These are phyloP conservation scores for Plasmodium coatneyi DNA, from an alignment of 169 alveolate genomes.

Conservation along the genomic window DNA sequence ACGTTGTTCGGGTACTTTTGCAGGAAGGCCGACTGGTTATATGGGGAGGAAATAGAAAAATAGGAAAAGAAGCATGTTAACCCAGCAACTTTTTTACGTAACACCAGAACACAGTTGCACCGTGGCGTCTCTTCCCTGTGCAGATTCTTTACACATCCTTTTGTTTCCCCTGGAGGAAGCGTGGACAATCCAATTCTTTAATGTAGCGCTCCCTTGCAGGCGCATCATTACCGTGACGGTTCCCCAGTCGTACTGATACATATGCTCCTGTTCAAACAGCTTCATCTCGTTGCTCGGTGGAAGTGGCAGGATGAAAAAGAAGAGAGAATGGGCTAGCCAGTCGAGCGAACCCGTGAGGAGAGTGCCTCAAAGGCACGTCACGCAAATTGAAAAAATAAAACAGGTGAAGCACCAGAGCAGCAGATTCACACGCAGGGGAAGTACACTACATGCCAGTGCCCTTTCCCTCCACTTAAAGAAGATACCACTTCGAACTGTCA, in stretches of 20 bases:
- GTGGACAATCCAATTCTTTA: background rate
- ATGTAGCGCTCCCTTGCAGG: background rate
- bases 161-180: too few species aligned
- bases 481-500: background rate
- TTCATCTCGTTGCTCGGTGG: constrained; percentile 5
- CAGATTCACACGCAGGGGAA: background rate
- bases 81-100: background rate
- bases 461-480: background rate
- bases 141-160: background rate
- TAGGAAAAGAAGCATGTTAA: background rate
- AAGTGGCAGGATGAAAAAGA: background rate
- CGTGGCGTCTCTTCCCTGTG: background rate
- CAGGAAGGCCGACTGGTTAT: constrained; percentile 29
- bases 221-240: constrained; percentile 39
- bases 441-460: background rate
- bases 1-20: constrained; percentile 27
- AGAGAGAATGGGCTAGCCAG: background rate
- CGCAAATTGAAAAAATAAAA: background rate
- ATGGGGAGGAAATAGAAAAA: background rate
- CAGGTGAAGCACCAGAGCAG: background rate
- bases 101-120: too few species aligned
- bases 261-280: constrained; percentile 40
- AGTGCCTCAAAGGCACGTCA: background rate
- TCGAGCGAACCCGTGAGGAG: background rate
- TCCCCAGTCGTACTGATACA: constrained; percentile 52